Evolutionary conservation across 2,329 filamentous ascomycete species (phyloP).

Genomic region (Sclerotinia glacialis): DNA sequence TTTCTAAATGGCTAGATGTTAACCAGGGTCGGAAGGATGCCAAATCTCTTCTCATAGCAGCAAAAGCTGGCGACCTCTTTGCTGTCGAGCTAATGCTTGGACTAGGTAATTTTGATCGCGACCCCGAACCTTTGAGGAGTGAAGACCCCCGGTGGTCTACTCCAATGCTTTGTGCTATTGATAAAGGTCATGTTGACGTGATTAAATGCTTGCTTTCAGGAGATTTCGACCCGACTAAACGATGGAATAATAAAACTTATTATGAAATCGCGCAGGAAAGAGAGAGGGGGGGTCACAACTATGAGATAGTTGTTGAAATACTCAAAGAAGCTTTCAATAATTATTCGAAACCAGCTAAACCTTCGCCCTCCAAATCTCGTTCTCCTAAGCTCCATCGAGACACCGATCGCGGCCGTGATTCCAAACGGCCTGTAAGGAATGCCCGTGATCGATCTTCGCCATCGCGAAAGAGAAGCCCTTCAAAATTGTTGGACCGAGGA

Average conservation of each 20-base stretch:
- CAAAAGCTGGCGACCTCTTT: slow-evolving; percentile 81
- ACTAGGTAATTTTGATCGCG: slow-evolving; percentile 55
- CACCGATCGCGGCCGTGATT: slow-evolving; percentile 33
- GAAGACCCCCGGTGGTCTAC: slow-evolving; percentile 71
- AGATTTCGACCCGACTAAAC: slow-evolving; percentile 78
- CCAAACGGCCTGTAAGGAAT: slow-evolving; percentile 26
- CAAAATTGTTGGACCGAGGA: slow-evolving; percentile 32
- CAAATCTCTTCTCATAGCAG: slow-evolving; percentile 84
- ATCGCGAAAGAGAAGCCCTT: slow-evolving; percentile 33
- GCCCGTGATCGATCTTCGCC: slow-evolving; percentile 32
- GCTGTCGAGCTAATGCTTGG: slow-evolving; percentile 45
- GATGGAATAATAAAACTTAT: slow-evolving; percentile 74
- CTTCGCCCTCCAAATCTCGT: slow-evolving; percentile 47
- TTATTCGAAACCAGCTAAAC: slow-evolving; percentile 53
- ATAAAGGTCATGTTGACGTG: slow-evolving; percentile 81
- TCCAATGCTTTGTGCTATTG: slow-evolving; percentile 91
- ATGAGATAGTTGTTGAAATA: slow-evolving; percentile 82
- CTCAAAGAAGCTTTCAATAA: slow-evolving; percentile 73
- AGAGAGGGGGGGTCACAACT: slow-evolving; percentile 78
- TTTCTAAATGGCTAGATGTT: slow-evolving; percentile 59
- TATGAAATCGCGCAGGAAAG: slow-evolving; percentile 70
- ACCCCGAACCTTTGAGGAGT: slow-evolving; percentile 62
- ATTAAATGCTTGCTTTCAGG: slow-evolving; percentile 77
- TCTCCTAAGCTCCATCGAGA: slow-evolving; percentile 48
- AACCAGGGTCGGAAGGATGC: slow-evolving; percentile 60